Conservation (phyloP, 148 eudicot genomes). For the Rhododendron mucronatum region DNA sequence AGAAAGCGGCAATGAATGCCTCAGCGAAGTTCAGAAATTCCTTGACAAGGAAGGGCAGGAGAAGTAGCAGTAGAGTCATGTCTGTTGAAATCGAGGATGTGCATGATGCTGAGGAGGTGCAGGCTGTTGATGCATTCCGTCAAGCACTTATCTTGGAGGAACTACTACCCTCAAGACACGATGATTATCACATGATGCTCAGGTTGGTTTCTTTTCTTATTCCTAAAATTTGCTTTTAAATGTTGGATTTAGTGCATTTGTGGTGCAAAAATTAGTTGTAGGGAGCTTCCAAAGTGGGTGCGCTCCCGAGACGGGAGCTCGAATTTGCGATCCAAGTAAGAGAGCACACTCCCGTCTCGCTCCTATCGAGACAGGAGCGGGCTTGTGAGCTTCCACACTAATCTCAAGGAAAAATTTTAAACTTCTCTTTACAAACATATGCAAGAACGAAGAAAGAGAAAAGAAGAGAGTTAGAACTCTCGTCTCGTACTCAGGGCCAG, state of each 20-base stretch:
- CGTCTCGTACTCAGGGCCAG: too few relatives aligned
- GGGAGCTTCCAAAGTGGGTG: background rate
- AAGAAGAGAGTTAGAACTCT: background rate
- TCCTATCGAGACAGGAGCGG: background rate
- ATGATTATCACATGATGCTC: constrained; percentile 68
- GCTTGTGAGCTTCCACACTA: background rate
- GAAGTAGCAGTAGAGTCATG: constrained; percentile 87
- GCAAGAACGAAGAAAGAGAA: background rate
- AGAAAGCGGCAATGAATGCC: constrained; percentile 67
- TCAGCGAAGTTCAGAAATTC: constrained; percentile 84
- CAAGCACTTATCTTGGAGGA: constrained; percentile 51
- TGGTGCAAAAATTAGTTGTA: background rate
- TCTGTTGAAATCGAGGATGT: constrained; percentile 60
- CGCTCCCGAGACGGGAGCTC: background rate
- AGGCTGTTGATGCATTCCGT: constrained; percentile 53
- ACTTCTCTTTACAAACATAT: background rate
- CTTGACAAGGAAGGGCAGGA: constrained; percentile 60
- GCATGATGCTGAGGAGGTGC: constrained; percentile 63
- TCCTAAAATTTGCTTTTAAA: background rate
- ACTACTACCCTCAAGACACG: constrained; percentile 47
- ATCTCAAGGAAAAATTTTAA: background rate
- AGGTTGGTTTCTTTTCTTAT: constrained; percentile 31
- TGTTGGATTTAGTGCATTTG: background rate
- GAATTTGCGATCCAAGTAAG: background rate
- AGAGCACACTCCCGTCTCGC: background rate